Evolutionary conservation across 163 green algal species (phyloP).

Genomic region (Volvox carteri): DNA sequence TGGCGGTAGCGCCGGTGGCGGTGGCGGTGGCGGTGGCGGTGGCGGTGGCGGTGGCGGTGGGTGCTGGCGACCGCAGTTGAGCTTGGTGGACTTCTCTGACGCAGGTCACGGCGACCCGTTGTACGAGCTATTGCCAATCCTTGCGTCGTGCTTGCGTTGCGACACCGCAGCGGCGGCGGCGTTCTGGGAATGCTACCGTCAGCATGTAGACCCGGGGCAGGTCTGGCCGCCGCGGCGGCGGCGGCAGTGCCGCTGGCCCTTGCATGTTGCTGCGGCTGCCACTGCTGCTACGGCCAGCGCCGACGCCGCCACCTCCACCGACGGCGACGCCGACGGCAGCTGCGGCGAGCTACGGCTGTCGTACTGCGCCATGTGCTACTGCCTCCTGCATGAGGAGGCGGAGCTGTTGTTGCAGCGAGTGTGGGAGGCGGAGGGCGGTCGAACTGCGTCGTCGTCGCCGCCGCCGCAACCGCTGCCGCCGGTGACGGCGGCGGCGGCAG

Average conservation of each 20-base stretch:
- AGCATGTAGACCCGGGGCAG: not conserved
- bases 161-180: not conserved
- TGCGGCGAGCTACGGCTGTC: not conserved
- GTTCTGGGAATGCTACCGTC: slow-evolving; percentile 45
- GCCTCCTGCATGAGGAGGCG: slow-evolving; percentile 56
- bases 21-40: not conserved
- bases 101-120: slow-evolving; percentile 50
- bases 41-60: not conserved
- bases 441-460: not conserved
- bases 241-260: not conserved
- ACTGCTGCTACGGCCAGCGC: too few species aligned
- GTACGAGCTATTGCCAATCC: slow-evolving; percentile 25
- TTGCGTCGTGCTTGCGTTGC: slow-evolving; percentile 28
- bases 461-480: not conserved
- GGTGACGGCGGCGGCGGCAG: not conserved
- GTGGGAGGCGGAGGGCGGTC: not conserved
- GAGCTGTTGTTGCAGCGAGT: slow-evolving; percentile 26
- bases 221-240: slow-evolving; percentile 14
- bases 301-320: too few species aligned
- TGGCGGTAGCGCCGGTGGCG: too few species aligned
- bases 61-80: not conserved
- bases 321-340: not conserved
- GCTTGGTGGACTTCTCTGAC: slow-evolving; percentile 49
- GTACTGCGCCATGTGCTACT: slow-evolving; percentile 61
- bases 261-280: too few species aligned